Evolutionary conservation across 1,139 yeast genomes (phyloP).

Genomic region (Diutina ranongensis): DNA sequence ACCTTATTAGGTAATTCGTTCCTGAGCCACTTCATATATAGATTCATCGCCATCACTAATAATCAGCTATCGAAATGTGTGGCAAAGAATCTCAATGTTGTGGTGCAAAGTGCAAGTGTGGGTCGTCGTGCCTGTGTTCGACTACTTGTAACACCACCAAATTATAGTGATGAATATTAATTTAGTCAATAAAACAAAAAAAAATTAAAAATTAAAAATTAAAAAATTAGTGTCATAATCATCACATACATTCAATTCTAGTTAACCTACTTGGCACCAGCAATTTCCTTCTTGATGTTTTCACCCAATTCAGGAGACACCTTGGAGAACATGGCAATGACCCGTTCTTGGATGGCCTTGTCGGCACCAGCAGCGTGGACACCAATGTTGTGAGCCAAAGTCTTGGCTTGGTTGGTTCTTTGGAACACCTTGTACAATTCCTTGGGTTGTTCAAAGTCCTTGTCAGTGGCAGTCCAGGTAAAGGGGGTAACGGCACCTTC

Average conservation of each 20-base stretch:
- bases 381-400: conserved; percentile 76
- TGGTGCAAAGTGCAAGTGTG: conserved; percentile 25
- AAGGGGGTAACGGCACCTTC: conserved; percentile 77
- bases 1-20: conserved; percentile 7
- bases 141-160: conserved; percentile 31
- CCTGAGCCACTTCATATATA: conserved; percentile 6
- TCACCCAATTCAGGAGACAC: conserved; percentile 48
- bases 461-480: conserved; percentile 74
- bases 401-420: conserved; percentile 68
- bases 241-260: too few species aligned
- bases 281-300: conserved; percentile 48
- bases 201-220: neutral
- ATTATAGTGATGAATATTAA: conserved; percentile 16
- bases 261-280: neutral
- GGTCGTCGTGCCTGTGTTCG: conserved; percentile 25
- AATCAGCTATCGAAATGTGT: neutral
- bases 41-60: neutral
- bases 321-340: conserved; percentile 63
- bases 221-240: neutral
- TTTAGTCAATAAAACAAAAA: neutral
- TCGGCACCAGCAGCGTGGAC: conserved; percentile 62
- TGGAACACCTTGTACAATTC: conserved; percentile 66
- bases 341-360: conserved; percentile 69
- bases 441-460: conserved; percentile 61
- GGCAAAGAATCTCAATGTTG: conserved; percentile 15